Base-by-base conservation (phyloP, 169 alveolate genomes). In the Cryptosporidium sp. region DNA sequence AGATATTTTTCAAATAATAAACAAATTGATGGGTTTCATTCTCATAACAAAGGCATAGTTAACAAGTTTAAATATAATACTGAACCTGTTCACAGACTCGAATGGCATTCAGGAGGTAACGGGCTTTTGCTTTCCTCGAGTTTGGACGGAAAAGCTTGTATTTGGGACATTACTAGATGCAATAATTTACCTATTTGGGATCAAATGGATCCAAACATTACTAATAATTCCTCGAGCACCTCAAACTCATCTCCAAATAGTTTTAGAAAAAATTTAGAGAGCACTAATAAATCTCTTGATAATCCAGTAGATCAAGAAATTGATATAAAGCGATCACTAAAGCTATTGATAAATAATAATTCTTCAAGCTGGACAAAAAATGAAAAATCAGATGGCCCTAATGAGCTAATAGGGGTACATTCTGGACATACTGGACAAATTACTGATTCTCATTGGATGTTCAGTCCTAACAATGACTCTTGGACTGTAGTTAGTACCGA, bases 31-130 rank as follows among this genome's bases (percentile, higher is more conserved):
- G 18, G 29, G 14, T 26, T 44, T 0, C 7, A 3, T 29, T 44
- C 65, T 26, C 61, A 42, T 62, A 60, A 26, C 1, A 37, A 44
- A 61, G 72, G 72, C 0, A 60, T 80, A 16, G 33, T 80, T 16
- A 80, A 62, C 39, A 62, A 21, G 21, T 80, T 80, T 58, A 62
- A 60, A 42, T 80, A 62, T 48, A 45, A 58, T 35, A 31, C 45
- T 26, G 75, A 80, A 21, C 65, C 68, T 8, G 67, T 80, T 5
- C 89, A 80, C 26, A 80, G 89, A 65, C 75, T 80, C 4, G 89
- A 80, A 62, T 80, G 89, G 89, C 89, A 80, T 44, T 23, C 67
- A 7, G 89, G 75, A n/a, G 89, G 89, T n/a, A 80, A 80, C 26
- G 75, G 89, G 8, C 67, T 80, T 29, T 29, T 80, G 31, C 68